Percentiles rank a stretch among this genome's conserved stretches.
Evolutionary conservation across 2,329 filamentous ascomycete species (phyloP).

Genomic region (Thelonectria blattea): DNA sequence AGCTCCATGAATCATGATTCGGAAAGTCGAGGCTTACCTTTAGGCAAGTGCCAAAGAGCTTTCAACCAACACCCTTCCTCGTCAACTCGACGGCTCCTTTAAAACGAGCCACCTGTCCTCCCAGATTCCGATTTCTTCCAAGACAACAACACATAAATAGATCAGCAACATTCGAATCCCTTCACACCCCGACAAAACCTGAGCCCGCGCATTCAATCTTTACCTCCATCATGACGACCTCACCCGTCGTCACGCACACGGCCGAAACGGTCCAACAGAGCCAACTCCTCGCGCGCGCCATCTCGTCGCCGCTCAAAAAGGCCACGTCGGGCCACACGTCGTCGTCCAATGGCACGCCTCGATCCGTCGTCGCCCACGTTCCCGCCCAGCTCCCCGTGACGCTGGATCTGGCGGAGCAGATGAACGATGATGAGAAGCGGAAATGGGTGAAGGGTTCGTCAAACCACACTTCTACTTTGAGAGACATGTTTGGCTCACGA

Average conservation of each 20-base stretch:
- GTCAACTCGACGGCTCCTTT: neutral
- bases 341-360: constrained; percentile 54
- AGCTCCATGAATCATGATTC: too few species aligned
- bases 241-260: constrained; percentile 52
- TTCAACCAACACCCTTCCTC: neutral
- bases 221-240: constrained; percentile 50
- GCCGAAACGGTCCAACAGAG: constrained; percentile 42
- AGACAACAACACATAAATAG: neutral
- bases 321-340: constrained; percentile 38
- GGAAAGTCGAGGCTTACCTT: neutral
- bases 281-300: constrained; percentile 41
- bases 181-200: neutral
- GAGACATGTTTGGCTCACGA: neutral
- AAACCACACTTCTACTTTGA: too few species aligned
- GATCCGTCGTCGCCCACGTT: constrained; percentile 37
- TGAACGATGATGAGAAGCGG: constrained; percentile 80
- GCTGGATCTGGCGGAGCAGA: constrained; percentile 74
- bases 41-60: too few species aligned
- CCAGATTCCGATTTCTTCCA: neutral
- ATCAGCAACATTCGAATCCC: too few species aligned
- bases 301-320: constrained; percentile 54
- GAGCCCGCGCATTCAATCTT: neutral
- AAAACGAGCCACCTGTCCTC: neutral
- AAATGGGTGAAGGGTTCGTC: constrained; percentile 84
- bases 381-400: constrained; percentile 43